Evolutionary conservation across 1,284 basidiomycete species (phyloP).

Genomic region (Bothia castanella): DNA sequence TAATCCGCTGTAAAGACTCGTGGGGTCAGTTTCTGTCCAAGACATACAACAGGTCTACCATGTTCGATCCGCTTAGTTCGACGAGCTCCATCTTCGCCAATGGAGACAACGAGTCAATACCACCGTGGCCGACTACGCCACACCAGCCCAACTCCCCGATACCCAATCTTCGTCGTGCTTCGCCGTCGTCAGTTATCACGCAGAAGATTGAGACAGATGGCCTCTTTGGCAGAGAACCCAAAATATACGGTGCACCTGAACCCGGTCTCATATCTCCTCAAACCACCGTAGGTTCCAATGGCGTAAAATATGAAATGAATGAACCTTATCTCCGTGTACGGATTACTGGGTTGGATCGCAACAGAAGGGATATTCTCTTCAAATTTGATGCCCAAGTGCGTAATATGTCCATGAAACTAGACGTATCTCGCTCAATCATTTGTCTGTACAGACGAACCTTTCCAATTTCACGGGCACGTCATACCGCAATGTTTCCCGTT

Average conservation of each 20-base stretch:
- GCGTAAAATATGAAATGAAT: conserved; percentile 62
- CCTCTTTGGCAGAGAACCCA: conserved; percentile 70
- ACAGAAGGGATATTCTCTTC: conserved; percentile 87
- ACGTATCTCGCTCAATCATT: not conserved
- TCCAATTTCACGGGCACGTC: conserved; percentile 85
- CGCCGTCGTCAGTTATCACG: conserved; percentile 35
- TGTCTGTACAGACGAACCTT: conserved; percentile 75
- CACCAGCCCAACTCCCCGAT: conserved; percentile 48
- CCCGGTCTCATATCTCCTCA: conserved; percentile 74
- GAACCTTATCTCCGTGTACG: conserved; percentile 84
- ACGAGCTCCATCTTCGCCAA: conserved; percentile 43
- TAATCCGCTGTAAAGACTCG: conserved; percentile 11
- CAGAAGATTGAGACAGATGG: conserved; percentile 51
- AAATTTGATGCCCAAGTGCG: conserved; percentile 89
- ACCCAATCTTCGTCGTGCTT: conserved; percentile 47
- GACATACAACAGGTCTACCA: conserved; percentile 20
- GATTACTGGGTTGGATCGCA: conserved; percentile 87
- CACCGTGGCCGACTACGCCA: conserved; percentile 61
- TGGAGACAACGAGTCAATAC: conserved; percentile 38
- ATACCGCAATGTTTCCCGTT: conserved; percentile 88
- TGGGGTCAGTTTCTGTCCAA: not conserved
- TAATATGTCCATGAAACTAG: not conserved
- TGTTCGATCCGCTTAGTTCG: conserved; percentile 56
- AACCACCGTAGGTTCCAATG: conserved; percentile 59
- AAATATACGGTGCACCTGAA: conserved; percentile 79